A percentile compares a stretch with the other conserved stretches of the same genome.
Evolutionary conservation across 169 alveolate genomes (phyloP).

Genomic region (Eimeria praecox): DNA sequence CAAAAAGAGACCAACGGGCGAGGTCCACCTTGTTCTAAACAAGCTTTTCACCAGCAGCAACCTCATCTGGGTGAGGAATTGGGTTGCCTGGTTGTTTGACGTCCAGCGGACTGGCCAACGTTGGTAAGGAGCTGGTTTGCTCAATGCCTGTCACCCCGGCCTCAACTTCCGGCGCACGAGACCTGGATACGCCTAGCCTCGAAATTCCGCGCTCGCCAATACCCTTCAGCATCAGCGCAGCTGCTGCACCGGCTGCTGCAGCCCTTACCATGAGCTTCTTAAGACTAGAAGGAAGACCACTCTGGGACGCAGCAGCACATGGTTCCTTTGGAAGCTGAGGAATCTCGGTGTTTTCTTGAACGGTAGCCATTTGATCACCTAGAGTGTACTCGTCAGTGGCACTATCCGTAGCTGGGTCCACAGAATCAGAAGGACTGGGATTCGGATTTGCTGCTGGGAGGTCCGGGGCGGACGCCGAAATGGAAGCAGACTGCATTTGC

Average conservation of each 20-base stretch:
- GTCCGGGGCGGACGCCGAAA: neutral
- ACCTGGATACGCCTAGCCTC: neutral
- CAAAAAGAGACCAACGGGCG: neutral
- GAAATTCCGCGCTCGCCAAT: neutral
- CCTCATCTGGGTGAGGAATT: neutral
- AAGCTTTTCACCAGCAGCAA: neutral
- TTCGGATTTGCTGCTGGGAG: neutral
- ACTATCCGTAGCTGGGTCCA: neutral
- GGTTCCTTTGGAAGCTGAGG: conserved; percentile 17
- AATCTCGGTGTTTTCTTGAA: neutral
- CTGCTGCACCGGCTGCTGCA: neutral
- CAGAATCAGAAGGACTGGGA: neutral
- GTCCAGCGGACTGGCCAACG: neutral
- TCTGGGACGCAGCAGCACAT: neutral
- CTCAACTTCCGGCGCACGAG: neutral
- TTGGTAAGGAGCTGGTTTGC: too few relatives aligned
- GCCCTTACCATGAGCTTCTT: neutral
- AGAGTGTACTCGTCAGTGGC: neutral
- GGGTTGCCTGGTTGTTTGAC: neutral
- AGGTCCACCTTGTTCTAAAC: neutral
- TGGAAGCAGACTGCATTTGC: neutral
- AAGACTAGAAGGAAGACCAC: neutral
- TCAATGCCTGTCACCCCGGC: neutral
- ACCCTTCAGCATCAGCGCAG: neutral
- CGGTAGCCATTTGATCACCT: neutral